Evolutionary conservation across 2,329 filamentous ascomycete species (phyloP), one percentile per base, ranked within the genome.

Genomic region (Microdochium bolleyi): DNA sequence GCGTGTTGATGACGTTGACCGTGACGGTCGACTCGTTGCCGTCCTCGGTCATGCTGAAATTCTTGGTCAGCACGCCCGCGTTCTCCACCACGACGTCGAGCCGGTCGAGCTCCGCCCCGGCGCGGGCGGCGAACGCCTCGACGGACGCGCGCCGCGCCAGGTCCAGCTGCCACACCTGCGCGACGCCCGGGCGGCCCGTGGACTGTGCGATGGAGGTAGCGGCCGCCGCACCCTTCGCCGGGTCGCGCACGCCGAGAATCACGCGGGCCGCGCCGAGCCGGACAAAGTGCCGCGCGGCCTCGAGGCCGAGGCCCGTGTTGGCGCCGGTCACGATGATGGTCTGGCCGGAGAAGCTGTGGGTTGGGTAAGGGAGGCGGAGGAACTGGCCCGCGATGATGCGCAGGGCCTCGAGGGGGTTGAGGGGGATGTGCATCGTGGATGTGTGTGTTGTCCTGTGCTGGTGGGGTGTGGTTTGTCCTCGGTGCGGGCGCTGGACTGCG

Each of bases 1-100:
- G 68, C 0, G 74, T 78, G 49, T 64, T 70, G 57, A 79, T 67
- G 5, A 76, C 73, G 52, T 79, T 79, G 44, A 73, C 69, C 0
- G 71, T 74, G 49, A 79, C 61, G 3, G 66, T 72, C 24, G 58
- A 60, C 58, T 79, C 76, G 38, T 73, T 67, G 0, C 67, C 72
- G 50, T 73, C 72, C 1, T 62, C 65, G 0, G 61, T 37, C 27
- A 27, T 50, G 51, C 64, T 74, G 0, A 62, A 58, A 0, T 1
- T 2, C 0, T 67, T 71, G 3, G 64, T 61, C 4, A 76, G 58
- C 4, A 77, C 58, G 0, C 69, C 50, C 16, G 54, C 54, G 48
- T 54, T 74, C 38, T 66, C 57, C 32, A 73, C 61, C 14, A 64
- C 62, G 24, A 63, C 63, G 55, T 74, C 70, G 7, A 73, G 51